Evolutionary conservation across 192 early-diverging fungal genomes (phyloP), one percentile per base, ranked within the genome.

Genomic region (Backusella luteola): DNA sequence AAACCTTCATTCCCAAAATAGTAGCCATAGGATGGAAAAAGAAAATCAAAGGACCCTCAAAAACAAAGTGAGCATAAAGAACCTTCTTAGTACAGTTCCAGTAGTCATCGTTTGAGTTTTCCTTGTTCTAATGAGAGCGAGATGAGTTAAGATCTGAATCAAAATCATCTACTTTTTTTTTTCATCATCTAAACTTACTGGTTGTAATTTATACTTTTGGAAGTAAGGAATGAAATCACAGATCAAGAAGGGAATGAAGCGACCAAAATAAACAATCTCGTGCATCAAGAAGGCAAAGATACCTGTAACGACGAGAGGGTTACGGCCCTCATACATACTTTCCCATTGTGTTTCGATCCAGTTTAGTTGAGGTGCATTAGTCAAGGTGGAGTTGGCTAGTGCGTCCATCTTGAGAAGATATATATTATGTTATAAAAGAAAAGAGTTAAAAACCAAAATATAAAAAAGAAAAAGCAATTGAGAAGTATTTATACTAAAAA

Each of bases 121-220:
- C 84, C 78, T 93, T 91, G 34, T 84, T 84, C 89, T 90, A 74
- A 75, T 17, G 39, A 66, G 44, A 72, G 34, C 5, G 36, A 36
- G 15, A 32, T 71, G 41, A 71, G 36, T 41, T 32, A 23, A 5
- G 19, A n/a, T 8, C 11, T 19, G 8, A 29, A 17, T 46, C 29
- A 6, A 29, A 21, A 1, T 34, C 5, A 19, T 23, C n/a, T 77
- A 34, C 63, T 17, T 44, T 17, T 17, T 44, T 15, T 44, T 17
- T 14, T 38, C 26, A 39, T 72, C 26, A 52, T 72, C 71, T 63
- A 29, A 36, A 83, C 80, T 53, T 78, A 89, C 85, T 12, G 83
- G 89, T 86, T 98, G 97, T 77, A 98, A 92, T 87, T 94, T 96
- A 89, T 95, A 98, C 80, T 94, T 91, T 76, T 92, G 89, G 79